Evolutionary conservation across 192 early-diverging fungal genomes (phyloP).

Genomic region (Podochytrium sp.): DNA sequence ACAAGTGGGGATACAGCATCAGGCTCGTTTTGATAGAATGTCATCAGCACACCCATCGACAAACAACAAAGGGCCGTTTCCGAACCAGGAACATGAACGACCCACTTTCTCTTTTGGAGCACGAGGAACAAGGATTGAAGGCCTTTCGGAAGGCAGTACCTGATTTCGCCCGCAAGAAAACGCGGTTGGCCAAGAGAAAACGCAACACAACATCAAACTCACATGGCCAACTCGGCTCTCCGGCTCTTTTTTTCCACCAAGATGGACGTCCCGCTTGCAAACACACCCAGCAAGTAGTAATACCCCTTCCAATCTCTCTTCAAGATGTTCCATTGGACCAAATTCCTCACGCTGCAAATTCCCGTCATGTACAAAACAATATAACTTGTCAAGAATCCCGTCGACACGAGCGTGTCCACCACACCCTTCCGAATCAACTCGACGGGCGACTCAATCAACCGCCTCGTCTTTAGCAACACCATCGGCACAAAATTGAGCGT

Average conservation of each 20-base stretch:
- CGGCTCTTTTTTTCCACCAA: slow-evolving; percentile 72
- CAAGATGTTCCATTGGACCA: slow-evolving; percentile 40
- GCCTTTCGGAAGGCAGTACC: slow-evolving; percentile 78
- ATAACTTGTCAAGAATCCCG: slow-evolving; percentile 67
- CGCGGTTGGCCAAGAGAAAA: not conserved
- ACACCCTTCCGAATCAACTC: slow-evolving; percentile 50
- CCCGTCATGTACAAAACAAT: slow-evolving; percentile 65
- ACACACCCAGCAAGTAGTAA: slow-evolving; percentile 68
- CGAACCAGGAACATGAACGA: slow-evolving; percentile 62
- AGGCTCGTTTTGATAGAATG: slow-evolving; percentile 56
- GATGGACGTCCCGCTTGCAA: slow-evolving; percentile 57
- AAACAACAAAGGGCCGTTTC: slow-evolving; percentile 65
- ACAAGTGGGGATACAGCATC: slow-evolving; percentile 41
- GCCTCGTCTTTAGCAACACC: slow-evolving; percentile 61
- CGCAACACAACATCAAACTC: slow-evolving; percentile 17
- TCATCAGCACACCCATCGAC: slow-evolving; percentile 76
- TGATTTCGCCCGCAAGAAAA: too few relatives aligned
- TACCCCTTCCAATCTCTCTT: slow-evolving; percentile 58
- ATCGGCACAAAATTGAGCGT: slow-evolving; percentile 77
- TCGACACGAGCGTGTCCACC: slow-evolving; percentile 62
- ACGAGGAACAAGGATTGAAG: slow-evolving; percentile 69
- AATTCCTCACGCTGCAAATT: slow-evolving; percentile 69
- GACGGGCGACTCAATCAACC: slow-evolving; percentile 59
- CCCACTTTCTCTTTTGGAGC: slow-evolving; percentile 60
- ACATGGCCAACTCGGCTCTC: slow-evolving; percentile 73